Percentiles rank a stretch among this genome's conserved stretches.
phyloP scores from a whole-genome alignment of 495 filamentous ascomycete genomes.

The Penicillium salamii region DNA sequence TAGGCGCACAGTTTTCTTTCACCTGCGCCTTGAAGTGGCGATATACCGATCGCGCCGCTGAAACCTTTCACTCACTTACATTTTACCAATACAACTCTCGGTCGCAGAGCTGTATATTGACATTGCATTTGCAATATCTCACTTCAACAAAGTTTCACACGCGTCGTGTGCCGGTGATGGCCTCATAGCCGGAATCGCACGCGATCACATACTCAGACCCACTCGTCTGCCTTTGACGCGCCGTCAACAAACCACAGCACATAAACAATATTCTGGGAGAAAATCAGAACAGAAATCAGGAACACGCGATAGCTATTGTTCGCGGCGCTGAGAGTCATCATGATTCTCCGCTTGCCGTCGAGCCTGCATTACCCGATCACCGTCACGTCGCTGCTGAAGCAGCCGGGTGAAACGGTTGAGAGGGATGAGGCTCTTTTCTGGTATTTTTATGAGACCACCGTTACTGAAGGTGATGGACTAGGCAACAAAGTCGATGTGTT shows the following conservation, averaged over 20 bases:
- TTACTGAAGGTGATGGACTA: slow-evolving; percentile 69
- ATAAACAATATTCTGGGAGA: background rate
- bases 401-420: slow-evolving; percentile 68
- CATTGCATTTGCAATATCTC: background rate
- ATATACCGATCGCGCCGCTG: slow-evolving; percentile 10
- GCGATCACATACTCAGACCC: slow-evolving; percentile 22
- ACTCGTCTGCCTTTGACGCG: slow-evolving; percentile 6
- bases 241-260: background rate
- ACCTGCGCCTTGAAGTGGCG: slow-evolving; percentile 16
- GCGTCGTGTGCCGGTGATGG: slow-evolving; percentile 36
- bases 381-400: slow-evolving; percentile 79
- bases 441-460: slow-evolving; percentile 77
- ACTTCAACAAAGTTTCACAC: slow-evolving; percentile 2
- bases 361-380: slow-evolving; percentile 91
- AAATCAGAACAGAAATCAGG: slow-evolving; percentile 2
- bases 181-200: slow-evolving; percentile 29
- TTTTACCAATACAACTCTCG: background rate
- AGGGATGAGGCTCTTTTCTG: slow-evolving; percentile 73
- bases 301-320: slow-evolving; percentile 9
- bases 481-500: slow-evolving; percentile 65
- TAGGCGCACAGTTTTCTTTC: slow-evolving; percentile 17
- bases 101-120: background rate
- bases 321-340: slow-evolving; percentile 28
- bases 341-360: slow-evolving; percentile 51
- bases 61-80: background rate